Evolutionary conservation across 176 grass and related monocot species (phyloP).

Genomic region (Rhynchospora breviuscula): DNA sequence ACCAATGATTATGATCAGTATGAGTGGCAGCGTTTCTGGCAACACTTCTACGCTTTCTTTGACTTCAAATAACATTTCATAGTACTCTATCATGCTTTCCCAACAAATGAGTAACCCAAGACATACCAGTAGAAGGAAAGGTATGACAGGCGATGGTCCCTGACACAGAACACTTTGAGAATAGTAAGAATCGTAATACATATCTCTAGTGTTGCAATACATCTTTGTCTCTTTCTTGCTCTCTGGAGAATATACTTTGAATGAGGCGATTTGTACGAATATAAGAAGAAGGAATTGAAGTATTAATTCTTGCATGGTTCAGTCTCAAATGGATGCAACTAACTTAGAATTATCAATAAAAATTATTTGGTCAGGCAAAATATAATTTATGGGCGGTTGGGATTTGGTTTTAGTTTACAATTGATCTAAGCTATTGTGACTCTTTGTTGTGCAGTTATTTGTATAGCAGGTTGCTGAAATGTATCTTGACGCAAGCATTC

Average conservation of each 20-base stretch:
- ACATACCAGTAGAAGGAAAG: constrained; percentile 16
- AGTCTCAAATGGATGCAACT: constrained; percentile 21
- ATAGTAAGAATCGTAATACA: background rate
- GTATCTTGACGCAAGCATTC: background rate
- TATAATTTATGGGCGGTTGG: constrained; percentile 4
- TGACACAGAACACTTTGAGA: background rate
- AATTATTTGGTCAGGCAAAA: background rate
- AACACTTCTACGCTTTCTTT: background rate
- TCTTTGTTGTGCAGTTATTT: background rate
- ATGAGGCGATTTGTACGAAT: background rate
- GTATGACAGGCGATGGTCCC: constrained; percentile 20
- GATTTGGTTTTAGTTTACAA: background rate
- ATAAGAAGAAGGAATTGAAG: background rate
- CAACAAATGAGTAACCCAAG: constrained; percentile 3
- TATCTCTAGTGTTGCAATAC: constrained; percentile 4
- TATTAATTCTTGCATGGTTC: background rate
- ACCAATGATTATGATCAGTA: background rate
- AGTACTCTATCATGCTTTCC: background rate
- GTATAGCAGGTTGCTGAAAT: background rate
- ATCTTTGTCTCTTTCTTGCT: background rate
- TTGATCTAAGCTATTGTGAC: background rate
- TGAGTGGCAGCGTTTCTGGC: background rate
- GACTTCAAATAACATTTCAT: background rate
- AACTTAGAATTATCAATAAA: constrained; percentile 14
- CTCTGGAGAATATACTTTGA: background rate